Evolutionary conservation across 371 early-diverging fungal genomes (phyloP).

Genomic region (Mucor circinelloides): DNA sequence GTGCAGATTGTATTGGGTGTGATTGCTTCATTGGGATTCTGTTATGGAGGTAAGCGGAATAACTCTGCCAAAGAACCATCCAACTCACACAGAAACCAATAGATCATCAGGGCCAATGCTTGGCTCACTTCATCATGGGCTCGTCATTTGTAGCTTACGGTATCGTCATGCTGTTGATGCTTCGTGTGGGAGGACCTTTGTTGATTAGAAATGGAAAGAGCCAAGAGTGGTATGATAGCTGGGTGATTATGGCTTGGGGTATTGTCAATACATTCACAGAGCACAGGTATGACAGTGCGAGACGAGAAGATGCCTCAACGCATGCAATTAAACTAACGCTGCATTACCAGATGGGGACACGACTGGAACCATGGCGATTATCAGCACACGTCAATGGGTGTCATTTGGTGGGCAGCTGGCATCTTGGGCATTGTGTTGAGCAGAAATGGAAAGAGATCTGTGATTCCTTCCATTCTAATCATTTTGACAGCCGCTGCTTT

Average conservation of each 20-base stretch:
- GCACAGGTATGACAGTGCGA: constrained; percentile 48
- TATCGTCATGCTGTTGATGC: constrained; percentile 53
- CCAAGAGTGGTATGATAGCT: constrained; percentile 74
- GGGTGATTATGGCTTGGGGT: constrained; percentile 67
- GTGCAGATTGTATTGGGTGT: constrained; percentile 68
- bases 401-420: constrained; percentile 73
- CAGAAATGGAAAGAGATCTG: constrained; percentile 55
- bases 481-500: constrained; percentile 68
- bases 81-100: neutral
- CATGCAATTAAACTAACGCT: neutral
- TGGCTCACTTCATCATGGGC: constrained; percentile 76
- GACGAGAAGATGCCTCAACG: neutral
- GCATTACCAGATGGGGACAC: constrained; percentile 48
- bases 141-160: constrained; percentile 72
- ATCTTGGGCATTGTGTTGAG: constrained; percentile 59
- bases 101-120: constrained; percentile 65
- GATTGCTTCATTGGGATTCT: constrained; percentile 65
- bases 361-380: constrained; percentile 70
- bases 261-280: constrained; percentile 74
- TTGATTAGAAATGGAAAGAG: constrained; percentile 58
- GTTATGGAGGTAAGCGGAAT: constrained; percentile 52
- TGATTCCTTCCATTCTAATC: constrained; percentile 64
- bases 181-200: constrained; percentile 66
- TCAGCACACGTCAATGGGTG: constrained; percentile 71
- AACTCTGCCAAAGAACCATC: neutral